Conservation (phyloP, 176 grass and related monocot species). For the Zizania latifolia region DNA sequence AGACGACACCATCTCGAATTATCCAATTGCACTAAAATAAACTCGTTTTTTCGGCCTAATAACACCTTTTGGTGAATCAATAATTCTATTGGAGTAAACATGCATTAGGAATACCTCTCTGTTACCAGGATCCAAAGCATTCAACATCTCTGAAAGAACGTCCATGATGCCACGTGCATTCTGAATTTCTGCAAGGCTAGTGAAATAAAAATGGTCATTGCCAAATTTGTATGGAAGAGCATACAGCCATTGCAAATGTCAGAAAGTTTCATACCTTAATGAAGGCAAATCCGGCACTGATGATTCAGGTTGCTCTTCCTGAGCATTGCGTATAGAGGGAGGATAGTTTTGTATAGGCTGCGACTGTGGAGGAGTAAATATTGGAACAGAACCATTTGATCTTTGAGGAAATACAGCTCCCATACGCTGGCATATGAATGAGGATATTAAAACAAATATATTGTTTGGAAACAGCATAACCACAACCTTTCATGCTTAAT, state of each 20-base stretch:
- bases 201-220: slow-evolving; percentile 20
- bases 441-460: background rate
- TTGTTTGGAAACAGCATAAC: slow-evolving; percentile 5
- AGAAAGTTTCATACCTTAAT: slow-evolving; percentile 46
- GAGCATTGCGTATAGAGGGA: slow-evolving; percentile 33
- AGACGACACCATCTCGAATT: background rate
- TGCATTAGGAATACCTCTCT: slow-evolving; percentile 54
- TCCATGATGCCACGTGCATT: slow-evolving; percentile 69
- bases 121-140: slow-evolving; percentile 79
- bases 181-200: slow-evolving; percentile 75
- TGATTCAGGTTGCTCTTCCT: slow-evolving; percentile 49
- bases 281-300: slow-evolving; percentile 50
- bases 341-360: slow-evolving; percentile 84
- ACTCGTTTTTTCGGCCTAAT: background rate
- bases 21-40: background rate
- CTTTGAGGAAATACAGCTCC: slow-evolving; percentile 81
- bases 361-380: slow-evolving; percentile 82
- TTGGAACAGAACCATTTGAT: slow-evolving; percentile 57
- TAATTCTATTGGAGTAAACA: background rate
- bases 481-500: background rate
- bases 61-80: background rate
- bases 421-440: slow-evolving; percentile 44
- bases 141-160: slow-evolving; percentile 91
- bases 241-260: background rate
- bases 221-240: slow-evolving; percentile 1